Evolutionary conservation across 768 basidiomycete genomes (phyloP).

Genomic region (Xerocomus brunneocitrinus): DNA sequence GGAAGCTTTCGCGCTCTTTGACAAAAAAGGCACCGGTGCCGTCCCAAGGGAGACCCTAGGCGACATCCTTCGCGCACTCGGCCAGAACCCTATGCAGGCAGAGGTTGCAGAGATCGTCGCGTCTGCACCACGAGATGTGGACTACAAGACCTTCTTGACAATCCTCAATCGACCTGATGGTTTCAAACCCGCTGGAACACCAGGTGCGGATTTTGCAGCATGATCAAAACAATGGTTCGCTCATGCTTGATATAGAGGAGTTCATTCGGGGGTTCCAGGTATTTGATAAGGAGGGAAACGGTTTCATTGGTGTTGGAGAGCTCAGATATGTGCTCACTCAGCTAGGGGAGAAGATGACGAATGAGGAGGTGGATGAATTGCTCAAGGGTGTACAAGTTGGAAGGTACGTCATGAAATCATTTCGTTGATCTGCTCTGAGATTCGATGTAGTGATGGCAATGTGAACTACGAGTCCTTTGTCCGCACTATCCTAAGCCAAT

Average conservation of each 20-base stretch:
- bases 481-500: conserved; percentile 89
- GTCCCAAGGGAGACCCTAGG: conserved; percentile 87
- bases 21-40: conserved; percentile 90
- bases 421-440: background rate
- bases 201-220: conserved; percentile 49
- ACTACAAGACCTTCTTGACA: conserved; percentile 85
- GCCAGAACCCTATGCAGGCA: conserved; percentile 99
- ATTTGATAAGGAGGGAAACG: conserved; percentile 79
- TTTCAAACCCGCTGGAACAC: conserved; percentile 40
- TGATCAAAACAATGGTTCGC: background rate
- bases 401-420: conserved; percentile 59
- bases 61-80: conserved; percentile 88
- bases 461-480: conserved; percentile 92
- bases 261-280: conserved; percentile 99
- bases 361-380: conserved; percentile 97
- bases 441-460: conserved; percentile 74
- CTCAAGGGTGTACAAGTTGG: conserved; percentile 94
- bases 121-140: conserved; percentile 76
- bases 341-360: conserved; percentile 96
- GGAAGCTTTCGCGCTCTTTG: conserved; percentile 96
- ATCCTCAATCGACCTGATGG: conserved; percentile 62
- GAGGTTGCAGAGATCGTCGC: conserved; percentile 78
- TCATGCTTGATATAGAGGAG: conserved; percentile 60
- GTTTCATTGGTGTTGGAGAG: conserved; percentile 46
- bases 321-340: conserved; percentile 86